Conservation (phyloP, 2,329 filamentous ascomycete genomes). For the Colletotrichum siamense region DNA sequence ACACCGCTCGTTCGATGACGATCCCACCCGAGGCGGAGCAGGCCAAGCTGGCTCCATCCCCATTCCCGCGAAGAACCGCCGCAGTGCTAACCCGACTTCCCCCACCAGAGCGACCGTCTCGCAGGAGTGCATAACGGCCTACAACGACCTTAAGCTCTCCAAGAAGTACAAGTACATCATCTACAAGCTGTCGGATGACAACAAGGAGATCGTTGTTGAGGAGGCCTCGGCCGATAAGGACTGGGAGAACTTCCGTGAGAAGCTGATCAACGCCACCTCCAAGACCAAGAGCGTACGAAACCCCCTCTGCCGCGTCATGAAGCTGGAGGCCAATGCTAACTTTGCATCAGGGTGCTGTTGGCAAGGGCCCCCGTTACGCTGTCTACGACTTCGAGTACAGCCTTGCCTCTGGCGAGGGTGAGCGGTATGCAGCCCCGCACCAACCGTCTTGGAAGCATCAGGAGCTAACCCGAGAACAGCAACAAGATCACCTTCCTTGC, state of each 20-base stretch:
- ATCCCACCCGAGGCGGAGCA: slow-evolving; percentile 12
- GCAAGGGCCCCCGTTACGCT: slow-evolving; percentile 80
- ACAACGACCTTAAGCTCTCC: slow-evolving; percentile 83
- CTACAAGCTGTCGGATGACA: slow-evolving; percentile 85
- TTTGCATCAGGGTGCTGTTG: slow-evolving; percentile 53
- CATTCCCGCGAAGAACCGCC: background rate
- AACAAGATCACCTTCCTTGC: slow-evolving; percentile 82
- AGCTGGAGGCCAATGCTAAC: background rate
- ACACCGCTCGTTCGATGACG: slow-evolving; percentile 16
- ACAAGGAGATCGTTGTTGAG: slow-evolving; percentile 83
- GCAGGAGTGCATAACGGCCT: slow-evolving; percentile 73
- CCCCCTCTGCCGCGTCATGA: background rate
- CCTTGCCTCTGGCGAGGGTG: slow-evolving; percentile 74
- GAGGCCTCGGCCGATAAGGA: slow-evolving; percentile 70
- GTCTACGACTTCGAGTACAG: slow-evolving; percentile 86
- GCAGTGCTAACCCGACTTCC: slow-evolving; percentile 16
- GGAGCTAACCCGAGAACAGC: slow-evolving; percentile 43
- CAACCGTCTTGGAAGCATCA: background rate
- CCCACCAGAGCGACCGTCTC: slow-evolving; percentile 71
- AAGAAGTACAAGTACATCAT: slow-evolving; percentile 87
- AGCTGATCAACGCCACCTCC: slow-evolving; percentile 75
- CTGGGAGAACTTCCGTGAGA: slow-evolving; percentile 77
- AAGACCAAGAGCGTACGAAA: slow-evolving; percentile 70
- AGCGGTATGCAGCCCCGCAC: slow-evolving; percentile 55
- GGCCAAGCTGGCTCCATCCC: slow-evolving; percentile 19